Conservation (phyloP, 1,139 yeast species). For the Yamadazyma friedrichii region DNA sequence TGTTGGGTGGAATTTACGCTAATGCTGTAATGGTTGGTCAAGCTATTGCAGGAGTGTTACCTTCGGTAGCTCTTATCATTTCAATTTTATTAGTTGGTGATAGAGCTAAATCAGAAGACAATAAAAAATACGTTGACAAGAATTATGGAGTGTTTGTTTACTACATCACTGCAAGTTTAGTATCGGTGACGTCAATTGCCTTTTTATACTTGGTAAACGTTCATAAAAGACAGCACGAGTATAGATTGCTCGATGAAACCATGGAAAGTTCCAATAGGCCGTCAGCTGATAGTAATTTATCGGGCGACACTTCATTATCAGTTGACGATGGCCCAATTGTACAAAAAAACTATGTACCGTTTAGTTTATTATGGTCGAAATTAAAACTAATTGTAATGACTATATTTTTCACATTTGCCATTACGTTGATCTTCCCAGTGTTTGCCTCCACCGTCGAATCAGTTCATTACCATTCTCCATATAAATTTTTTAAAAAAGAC, state of each 20-base stretch:
- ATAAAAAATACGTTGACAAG: conserved; percentile 28
- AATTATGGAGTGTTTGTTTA: conserved; percentile 58
- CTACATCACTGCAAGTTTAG: conserved; percentile 67
- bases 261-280: conserved; percentile 7
- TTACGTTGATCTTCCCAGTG: conserved; percentile 83
- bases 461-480: conserved; percentile 31
- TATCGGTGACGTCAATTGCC: conserved; percentile 50
- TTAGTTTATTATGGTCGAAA: conserved; percentile 52
- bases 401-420: conserved; percentile 71
- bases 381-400: conserved; percentile 64
- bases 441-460: conserved; percentile 76
- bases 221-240: conserved; percentile 22
- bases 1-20: conserved; percentile 72
- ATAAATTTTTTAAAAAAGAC: conserved; percentile 39
- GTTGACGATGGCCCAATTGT: conserved; percentile 7
- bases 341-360: conserved; percentile 38
- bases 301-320: neutral
- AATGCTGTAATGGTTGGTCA: conserved; percentile 95
- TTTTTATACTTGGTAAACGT: conserved; percentile 33
- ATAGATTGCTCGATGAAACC: conserved; percentile 18
- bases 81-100: conserved; percentile 51
- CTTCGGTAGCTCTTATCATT: conserved; percentile 70
- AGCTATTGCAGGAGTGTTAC: conserved; percentile 89
- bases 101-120: conserved; percentile 6
- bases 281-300: neutral